phyloP scores from a whole-genome alignment of 2,329 filamentous ascomycete species.

The Coniochaeta ligniaria region DNA sequence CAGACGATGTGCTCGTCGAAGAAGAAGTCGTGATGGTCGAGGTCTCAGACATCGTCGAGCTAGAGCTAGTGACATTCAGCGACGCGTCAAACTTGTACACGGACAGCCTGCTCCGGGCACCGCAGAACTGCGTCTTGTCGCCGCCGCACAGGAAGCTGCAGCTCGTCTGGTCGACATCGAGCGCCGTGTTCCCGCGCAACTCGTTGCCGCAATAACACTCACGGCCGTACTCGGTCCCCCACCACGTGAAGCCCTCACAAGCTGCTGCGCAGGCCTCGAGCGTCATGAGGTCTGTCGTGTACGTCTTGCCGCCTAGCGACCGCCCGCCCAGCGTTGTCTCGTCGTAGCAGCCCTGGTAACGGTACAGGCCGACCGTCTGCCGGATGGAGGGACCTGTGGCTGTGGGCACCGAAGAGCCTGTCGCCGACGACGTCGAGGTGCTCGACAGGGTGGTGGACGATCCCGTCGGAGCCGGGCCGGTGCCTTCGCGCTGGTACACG shows the following conservation, averaged over 20 bases:
- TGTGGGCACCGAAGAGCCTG: constrained; percentile 15
- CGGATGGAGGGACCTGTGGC: constrained; percentile 21
- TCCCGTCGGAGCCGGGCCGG: background rate
- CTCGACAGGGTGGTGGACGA: background rate
- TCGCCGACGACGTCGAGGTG: background rate
- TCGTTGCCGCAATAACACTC: constrained; percentile 1
- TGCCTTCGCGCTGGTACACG: background rate
- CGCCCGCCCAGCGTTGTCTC: constrained; percentile 36
- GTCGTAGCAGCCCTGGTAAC: constrained; percentile 45
- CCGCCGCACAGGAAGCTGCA: background rate
- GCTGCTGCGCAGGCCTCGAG: background rate
- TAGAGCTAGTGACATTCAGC: constrained; percentile 1
- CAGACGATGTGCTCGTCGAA: too few species aligned
- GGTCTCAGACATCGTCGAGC: background rate
- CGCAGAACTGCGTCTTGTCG: constrained; percentile 2
- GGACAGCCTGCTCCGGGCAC: background rate
- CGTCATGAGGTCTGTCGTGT: background rate
- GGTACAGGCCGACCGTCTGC: constrained; percentile 25
- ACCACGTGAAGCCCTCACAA: background rate
- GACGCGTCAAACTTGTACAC: constrained; percentile 3
- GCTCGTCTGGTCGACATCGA: constrained; percentile 1
- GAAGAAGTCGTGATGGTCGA: too few species aligned
- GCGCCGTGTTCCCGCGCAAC: constrained; percentile 2
- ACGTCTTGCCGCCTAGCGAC: constrained; percentile 1
- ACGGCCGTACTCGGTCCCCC: background rate